Evolutionary conservation across 192 early-diverging fungal genomes (phyloP).

Genomic region (Rhizophlyctis rosea): DNA sequence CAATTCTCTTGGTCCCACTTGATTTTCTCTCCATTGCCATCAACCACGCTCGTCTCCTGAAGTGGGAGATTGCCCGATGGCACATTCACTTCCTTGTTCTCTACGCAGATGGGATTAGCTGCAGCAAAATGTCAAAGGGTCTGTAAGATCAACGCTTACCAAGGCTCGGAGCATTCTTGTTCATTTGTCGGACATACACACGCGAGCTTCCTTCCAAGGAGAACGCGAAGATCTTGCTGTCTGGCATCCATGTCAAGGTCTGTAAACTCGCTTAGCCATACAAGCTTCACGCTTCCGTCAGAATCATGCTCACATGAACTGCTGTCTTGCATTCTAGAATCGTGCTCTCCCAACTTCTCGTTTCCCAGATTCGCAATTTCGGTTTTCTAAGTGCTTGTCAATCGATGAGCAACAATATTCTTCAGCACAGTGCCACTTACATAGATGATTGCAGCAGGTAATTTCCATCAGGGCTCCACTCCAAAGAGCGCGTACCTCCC

Average conservation of each 20-base stretch:
- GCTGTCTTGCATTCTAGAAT: constrained; percentile 5
- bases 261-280: neutral
- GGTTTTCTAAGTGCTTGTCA: constrained; percentile 16
- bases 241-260: constrained; percentile 53
- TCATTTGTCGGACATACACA: constrained; percentile 25
- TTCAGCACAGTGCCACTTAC: constrained; percentile 17
- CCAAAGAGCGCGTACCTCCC: constrained; percentile 30
- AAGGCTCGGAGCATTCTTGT: constrained; percentile 14
- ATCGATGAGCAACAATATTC: neutral
- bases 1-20: neutral
- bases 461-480: constrained; percentile 54
- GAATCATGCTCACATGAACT: neutral
- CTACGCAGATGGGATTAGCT: neutral
- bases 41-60: constrained; percentile 14
- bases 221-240: constrained; percentile 53
- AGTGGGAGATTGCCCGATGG: constrained; percentile 25
- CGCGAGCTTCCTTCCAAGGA: constrained; percentile 42
- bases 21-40: neutral
- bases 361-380: constrained; percentile 48
- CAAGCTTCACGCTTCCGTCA: neutral
- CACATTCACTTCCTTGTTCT: neutral
- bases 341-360: constrained; percentile 38
- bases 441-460: constrained; percentile 40
- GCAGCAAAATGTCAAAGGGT: neutral
- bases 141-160: constrained; percentile 2